Percentiles rank a stretch among this genome's conserved stretches.
Conservation (phyloP, 768 basidiomycete genomes). For the Tricholoma flavovirens region DNA sequence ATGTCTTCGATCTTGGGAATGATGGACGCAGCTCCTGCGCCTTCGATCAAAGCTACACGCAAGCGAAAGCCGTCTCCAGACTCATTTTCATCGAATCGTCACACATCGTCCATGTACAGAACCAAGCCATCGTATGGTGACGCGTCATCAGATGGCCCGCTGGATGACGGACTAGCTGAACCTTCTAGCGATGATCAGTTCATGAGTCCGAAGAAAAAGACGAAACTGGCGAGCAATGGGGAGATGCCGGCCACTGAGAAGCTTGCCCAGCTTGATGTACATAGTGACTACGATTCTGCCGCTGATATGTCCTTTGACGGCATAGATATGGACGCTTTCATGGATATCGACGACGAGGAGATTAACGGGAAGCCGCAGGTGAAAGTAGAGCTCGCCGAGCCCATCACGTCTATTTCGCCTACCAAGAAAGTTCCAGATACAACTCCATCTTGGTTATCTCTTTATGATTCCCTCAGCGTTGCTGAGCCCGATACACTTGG, state of each 20-base stretch:
- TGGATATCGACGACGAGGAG: conserved; percentile 52
- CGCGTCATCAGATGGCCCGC: conserved; percentile 43
- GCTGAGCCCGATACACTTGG: conserved; percentile 57
- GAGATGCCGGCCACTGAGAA: conserved; percentile 51
- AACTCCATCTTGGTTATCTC: conserved; percentile 63
- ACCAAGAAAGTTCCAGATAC: conserved; percentile 36
- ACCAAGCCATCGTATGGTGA: conserved; percentile 30
- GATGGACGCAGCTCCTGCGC: conserved; percentile 49
- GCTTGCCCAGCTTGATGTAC: conserved; percentile 54
- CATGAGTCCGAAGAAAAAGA: conserved; percentile 69
- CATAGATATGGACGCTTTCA: conserved; percentile 57
- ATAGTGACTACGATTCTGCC: conserved; percentile 38
- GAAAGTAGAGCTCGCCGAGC: conserved; percentile 26
- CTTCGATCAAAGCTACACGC: conserved; percentile 31
- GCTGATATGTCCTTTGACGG: conserved; percentile 45
- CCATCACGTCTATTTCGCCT: conserved; percentile 19
- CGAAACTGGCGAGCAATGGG: conserved; percentile 34
- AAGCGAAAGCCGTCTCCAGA: conserved; percentile 66
- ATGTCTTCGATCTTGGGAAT: conserved; percentile 76
- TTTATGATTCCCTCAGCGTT: conserved; percentile 68
- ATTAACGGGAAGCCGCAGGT: conserved; percentile 31
- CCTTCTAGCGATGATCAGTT: conserved; percentile 55
- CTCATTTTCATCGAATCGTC: conserved; percentile 32
- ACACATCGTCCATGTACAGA: conserved; percentile 27
- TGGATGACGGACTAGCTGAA: conserved; percentile 26